Conservation (phyloP, 164 flowering plant genomes). For the Protea cynaroides region DNA sequence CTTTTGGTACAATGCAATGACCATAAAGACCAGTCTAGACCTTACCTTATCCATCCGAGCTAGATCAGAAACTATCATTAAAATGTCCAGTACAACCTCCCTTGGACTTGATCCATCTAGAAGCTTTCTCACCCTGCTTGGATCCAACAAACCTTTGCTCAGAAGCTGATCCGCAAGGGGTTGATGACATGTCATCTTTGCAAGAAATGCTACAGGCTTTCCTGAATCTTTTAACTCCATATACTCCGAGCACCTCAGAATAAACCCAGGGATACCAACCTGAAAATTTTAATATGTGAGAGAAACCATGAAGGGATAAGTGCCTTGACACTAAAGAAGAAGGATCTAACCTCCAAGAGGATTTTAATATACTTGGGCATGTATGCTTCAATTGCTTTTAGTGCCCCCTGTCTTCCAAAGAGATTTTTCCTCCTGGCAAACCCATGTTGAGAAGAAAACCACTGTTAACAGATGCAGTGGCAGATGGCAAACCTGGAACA, state of each 20-base stretch:
- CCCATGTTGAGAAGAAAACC: constrained; percentile 79
- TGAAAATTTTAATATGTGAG: constrained; percentile 29
- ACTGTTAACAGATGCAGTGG: constrained; percentile 86
- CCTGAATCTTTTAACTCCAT: constrained; percentile 64
- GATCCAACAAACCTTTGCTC: constrained; percentile 72
- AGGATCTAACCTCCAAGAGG: constrained; percentile 64
- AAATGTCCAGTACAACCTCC: constrained; percentile 69
- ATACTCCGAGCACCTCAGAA: constrained; percentile 69
- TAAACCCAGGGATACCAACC: constrained; percentile 63
- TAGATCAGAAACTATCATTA: constrained; percentile 88
- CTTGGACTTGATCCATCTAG: constrained; percentile 57
- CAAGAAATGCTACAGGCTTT: constrained; percentile 82
- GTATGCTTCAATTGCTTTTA: constrained; percentile 66
- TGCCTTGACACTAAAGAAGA: not conserved
- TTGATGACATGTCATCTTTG: constrained; percentile 65
- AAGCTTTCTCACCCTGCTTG: constrained; percentile 50
- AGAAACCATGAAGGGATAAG: constrained; percentile 11
- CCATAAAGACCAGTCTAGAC: not conserved
- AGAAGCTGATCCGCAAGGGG: constrained; percentile 77
- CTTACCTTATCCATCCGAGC: constrained; percentile 95
- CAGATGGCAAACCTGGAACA: constrained; percentile 62
- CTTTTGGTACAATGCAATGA: not conserved
- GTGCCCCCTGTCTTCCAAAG: constrained; percentile 63
- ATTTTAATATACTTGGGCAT: constrained; percentile 70
- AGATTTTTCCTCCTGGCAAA: constrained; percentile 67